phyloP scores from a whole-genome alignment of 306 rosid genomes.

The Sicyos baderoa region DNA sequence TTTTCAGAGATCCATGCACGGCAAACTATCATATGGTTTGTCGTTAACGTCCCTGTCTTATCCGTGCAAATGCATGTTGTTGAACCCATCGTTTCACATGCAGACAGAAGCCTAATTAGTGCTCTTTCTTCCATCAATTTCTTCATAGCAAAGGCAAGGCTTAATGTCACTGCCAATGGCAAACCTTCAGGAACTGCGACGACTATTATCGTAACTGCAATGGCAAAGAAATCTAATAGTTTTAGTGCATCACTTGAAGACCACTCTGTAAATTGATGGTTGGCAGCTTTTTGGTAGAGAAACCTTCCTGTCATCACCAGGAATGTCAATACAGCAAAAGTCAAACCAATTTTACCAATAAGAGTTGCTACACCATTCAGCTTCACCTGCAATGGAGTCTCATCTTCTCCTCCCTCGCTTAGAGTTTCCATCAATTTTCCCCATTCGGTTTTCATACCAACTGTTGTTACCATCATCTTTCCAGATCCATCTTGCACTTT shows the following conservation, averaged over 20 bases:
- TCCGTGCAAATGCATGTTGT: slow-evolving; percentile 92
- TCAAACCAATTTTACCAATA: slow-evolving; percentile 88
- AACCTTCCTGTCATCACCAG: slow-evolving; percentile 51
- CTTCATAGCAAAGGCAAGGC: slow-evolving; percentile 99
- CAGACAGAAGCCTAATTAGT: slow-evolving; percentile 91
- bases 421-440: slow-evolving; percentile 95
- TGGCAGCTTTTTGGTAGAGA: slow-evolving; percentile 43
- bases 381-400: slow-evolving; percentile 96
- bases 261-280: slow-evolving; percentile 50
- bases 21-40: slow-evolving; percentile 77
- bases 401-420: slow-evolving; percentile 90
- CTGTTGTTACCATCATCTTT: slow-evolving; percentile 80
- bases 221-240: slow-evolving; percentile 72
- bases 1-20: slow-evolving; percentile 60
- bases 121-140: slow-evolving; percentile 76
- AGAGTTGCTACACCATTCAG: slow-evolving; percentile 90
- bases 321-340: slow-evolving; percentile 72
- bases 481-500: slow-evolving; percentile 96
- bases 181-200: slow-evolving; percentile 99
- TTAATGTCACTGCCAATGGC: slow-evolving; percentile 91
- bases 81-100: slow-evolving; percentile 99
- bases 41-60: slow-evolving; percentile 89
- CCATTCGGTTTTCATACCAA: slow-evolving; percentile 99
- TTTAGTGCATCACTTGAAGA: slow-evolving; percentile 62
- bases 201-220: slow-evolving; percentile 81